Conservation (phyloP, 768 basidiomycete genomes). For the Kwoniella sp. region DNA sequence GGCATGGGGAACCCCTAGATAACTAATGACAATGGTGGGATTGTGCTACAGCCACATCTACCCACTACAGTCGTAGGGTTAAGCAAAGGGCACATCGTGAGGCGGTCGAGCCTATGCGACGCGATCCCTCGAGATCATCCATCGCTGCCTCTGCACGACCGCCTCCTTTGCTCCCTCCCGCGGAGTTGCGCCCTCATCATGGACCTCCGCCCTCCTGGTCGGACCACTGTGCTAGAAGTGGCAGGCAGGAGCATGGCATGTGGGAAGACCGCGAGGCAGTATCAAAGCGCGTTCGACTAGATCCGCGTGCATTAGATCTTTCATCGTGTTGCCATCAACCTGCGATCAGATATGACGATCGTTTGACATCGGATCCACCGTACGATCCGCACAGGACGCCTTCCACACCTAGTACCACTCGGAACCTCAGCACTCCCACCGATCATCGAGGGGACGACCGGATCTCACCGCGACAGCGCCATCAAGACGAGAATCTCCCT, state of each 20-base stretch:
- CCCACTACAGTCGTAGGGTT: slow-evolving; percentile 1
- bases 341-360: too few relatives aligned
- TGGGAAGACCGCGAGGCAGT: too few relatives aligned
- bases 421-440: neutral
- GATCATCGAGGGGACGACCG: neutral
- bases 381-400: neutral
- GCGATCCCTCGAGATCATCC: neutral
- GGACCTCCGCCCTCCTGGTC: neutral
- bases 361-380: too few relatives aligned
- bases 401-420: neutral
- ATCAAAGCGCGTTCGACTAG: too few relatives aligned
- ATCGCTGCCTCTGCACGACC: slow-evolving; percentile 1
- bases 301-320: too few relatives aligned
- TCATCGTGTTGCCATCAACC: too few relatives aligned
- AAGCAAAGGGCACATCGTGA: slow-evolving; percentile 13
- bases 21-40: neutral
- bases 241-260: neutral
- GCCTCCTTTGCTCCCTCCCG: neutral
- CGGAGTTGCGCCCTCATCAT: neutral
- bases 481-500: neutral
- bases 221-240: neutral
- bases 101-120: slow-evolving; percentile 2
- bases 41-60: slow-evolving; percentile 1
- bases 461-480: neutral
- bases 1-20: neutral